Conservation (phyloP, 2,329 filamentous ascomycete genomes). For the Neonectria ditissima region DNA sequence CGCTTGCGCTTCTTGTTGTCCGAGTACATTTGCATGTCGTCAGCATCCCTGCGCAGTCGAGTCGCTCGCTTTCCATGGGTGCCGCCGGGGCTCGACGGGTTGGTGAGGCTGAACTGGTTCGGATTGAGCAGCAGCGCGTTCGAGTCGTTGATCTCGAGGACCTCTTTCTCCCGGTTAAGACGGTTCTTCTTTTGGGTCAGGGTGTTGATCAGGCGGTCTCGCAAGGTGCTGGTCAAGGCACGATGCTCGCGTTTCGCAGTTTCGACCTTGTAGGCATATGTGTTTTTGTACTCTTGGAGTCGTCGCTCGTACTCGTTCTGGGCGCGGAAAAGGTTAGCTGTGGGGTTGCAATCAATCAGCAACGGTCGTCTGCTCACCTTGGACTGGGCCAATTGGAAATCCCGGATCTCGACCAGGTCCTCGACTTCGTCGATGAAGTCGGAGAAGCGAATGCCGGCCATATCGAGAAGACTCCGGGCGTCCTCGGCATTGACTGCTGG, state of each 20-base stretch:
- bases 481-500: conserved; percentile 54
- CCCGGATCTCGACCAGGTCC: conserved; percentile 86
- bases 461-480: conserved; percentile 71
- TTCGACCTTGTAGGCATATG: conserved; percentile 70
- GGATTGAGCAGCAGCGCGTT: conserved; percentile 75
- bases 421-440: conserved; percentile 90
- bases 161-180: conserved; percentile 74
- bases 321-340: conserved; percentile 31
- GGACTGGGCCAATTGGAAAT: conserved; percentile 83
- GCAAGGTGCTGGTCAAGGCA: conserved; percentile 69
- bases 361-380: conserved; percentile 70
- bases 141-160: conserved; percentile 74
- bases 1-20: conserved; percentile 73
- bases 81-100: conserved; percentile 73
- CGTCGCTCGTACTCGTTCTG: conserved; percentile 75
- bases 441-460: conserved; percentile 86
- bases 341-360: conserved; percentile 9
- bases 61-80: conserved; percentile 73
- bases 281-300: conserved; percentile 68
- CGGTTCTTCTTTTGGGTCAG: conserved; percentile 74
- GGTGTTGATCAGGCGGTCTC: conserved; percentile 75
- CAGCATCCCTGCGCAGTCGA: conserved; percentile 69
- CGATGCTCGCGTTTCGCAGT: conserved; percentile 72
- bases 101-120: conserved; percentile 74
- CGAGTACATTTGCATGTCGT: conserved; percentile 66